Base-by-base conservation (phyloP, 2,329 filamentous ascomycete genomes). In the Pyrenophora tritici-repentis region DNA sequence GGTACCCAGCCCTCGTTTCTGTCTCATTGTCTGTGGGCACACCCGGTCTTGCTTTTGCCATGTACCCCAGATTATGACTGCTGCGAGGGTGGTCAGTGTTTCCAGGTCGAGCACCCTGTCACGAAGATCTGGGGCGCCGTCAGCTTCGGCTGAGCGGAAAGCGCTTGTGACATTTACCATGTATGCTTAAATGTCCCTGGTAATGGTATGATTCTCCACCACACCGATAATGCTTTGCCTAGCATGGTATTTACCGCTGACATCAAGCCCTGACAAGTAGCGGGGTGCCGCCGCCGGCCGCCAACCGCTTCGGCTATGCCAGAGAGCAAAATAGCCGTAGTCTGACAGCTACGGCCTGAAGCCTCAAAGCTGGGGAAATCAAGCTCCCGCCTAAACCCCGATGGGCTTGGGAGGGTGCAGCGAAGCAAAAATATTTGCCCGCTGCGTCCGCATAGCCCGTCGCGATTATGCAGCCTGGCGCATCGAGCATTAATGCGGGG, bases 381-480 rank as follows among this genome's bases (percentile, higher is more conserved):
- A 51, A 45, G 43, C 42, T 41, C 22, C 22, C 29, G 38, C 46
- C 37, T 35, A 48, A 42, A 24, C 41, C 38, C 40, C 38, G 34
- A 34, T 35, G 34, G 35, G 49, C 34, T 40, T 52, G 52, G 56
- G 43, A n/a, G 41, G 49, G 18, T 20, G 18, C 18, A 52, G 31
- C 40, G 44, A 52, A 54, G 44, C 50, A 39, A 32, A 24, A 35
- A 54, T 24, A 46, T 47, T 47, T 51, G 40, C 18, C 42, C 41
- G 48, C 58, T 26, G 47, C 50, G 42, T 45, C 22, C 42, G 42
- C 50, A 47, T 37, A 39, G 39, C 40, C 49, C 49, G 47, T 58
- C 51, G 43, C 58, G 57, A 59, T 59, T 53, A 58, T 62, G 59
- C 59, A 61, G 45, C 42, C 43, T 34, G 34, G 34, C 33, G 45